Conservation (phyloP, 2,329 filamentous ascomycete genomes). For the Fusarium siculi region DNA sequence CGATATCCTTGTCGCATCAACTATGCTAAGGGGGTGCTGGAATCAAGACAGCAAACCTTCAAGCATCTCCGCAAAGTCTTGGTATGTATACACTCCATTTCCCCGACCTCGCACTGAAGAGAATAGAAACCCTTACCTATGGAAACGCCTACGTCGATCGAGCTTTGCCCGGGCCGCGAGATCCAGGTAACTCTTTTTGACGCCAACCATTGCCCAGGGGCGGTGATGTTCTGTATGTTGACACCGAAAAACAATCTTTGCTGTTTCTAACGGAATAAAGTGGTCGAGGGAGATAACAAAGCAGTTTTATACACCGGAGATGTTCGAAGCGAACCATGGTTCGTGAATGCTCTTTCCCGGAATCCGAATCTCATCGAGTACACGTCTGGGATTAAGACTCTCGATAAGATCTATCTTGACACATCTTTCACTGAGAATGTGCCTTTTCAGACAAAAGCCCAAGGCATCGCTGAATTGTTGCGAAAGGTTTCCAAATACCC, state of each 20-base stretch:
- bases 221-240: conserved; percentile 82
- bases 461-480: conserved; percentile 80
- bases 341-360: conserved; percentile 77
- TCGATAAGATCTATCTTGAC: conserved; percentile 90
- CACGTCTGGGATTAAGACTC: conserved; percentile 68
- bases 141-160: conserved; percentile 80
- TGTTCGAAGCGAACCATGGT: conserved; percentile 86
- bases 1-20: conserved; percentile 84
- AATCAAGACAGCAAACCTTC: conserved; percentile 79
- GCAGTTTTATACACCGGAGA: conserved; percentile 91
- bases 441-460: conserved; percentile 70
- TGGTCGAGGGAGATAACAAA: conserved; percentile 79
- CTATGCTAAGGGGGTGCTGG: conserved; percentile 79
- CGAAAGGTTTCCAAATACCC: conserved; percentile 75
- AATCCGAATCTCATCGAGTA: conserved; percentile 82
- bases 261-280: conserved; percentile 45
- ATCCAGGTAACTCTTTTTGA: conserved; percentile 87
- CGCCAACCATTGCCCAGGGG: conserved; percentile 90
- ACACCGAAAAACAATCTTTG: rapidly evolving
- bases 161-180: conserved; percentile 73
- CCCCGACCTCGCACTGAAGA: neutral
- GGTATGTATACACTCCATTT: conserved; percentile 48
- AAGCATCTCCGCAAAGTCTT: conserved; percentile 78
- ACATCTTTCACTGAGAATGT: conserved; percentile 74
- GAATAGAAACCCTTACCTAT: conserved; percentile 79